These are phyloP conservation scores for Crithidia expoeki DNA, from an alignment of 208 protist species.

Conservation along the genomic window DNA sequence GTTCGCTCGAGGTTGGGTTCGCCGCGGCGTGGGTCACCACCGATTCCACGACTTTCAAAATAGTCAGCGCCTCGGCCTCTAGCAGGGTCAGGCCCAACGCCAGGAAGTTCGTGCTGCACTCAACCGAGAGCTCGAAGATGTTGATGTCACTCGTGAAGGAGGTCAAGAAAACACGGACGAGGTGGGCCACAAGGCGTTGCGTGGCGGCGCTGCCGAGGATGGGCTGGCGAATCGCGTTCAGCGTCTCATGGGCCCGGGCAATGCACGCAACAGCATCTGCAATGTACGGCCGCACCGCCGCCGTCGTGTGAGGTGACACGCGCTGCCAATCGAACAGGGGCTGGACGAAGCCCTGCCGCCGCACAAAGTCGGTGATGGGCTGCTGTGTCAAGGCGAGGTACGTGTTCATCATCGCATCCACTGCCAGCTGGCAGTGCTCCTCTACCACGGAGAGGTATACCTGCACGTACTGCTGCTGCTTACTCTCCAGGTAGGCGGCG, in stretches of 20 bases:
- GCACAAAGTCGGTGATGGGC: constrained; percentile 72
- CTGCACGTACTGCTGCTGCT: constrained; percentile 50
- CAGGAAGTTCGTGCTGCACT: constrained; percentile 80
- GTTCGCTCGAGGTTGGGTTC: constrained; percentile 37
- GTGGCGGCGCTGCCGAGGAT: constrained; percentile 72
- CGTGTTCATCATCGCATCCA: constrained; percentile 84
- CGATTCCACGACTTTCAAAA: constrained; percentile 58
- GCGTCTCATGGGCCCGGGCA: constrained; percentile 67
- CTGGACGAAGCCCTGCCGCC: constrained; percentile 58
- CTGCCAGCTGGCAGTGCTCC: constrained; percentile 84
- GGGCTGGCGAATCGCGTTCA: constrained; percentile 78
- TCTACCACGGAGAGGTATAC: constrained; percentile 64
- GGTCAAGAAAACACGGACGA: constrained; percentile 68
- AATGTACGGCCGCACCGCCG: constrained; percentile 83
- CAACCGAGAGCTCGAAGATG: constrained; percentile 77
- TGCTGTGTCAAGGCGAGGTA: constrained; percentile 72
- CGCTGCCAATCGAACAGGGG: constrained; percentile 89
- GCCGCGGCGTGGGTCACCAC: constrained; percentile 42
- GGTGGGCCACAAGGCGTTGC: constrained; percentile 74
- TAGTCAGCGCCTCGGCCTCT: constrained; percentile 75
- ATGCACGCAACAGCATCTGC: constrained; percentile 71
- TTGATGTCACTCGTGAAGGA: constrained; percentile 71
- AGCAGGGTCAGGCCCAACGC: constrained; percentile 68
- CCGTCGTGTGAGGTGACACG: constrained; percentile 52
- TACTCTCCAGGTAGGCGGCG: constrained; percentile 22